A percentile compares a stretch with the other conserved stretches of the same genome.
Conservation (phyloP, 2,329 filamentous ascomycete genomes). For the Verticillium albo-atrum region DNA sequence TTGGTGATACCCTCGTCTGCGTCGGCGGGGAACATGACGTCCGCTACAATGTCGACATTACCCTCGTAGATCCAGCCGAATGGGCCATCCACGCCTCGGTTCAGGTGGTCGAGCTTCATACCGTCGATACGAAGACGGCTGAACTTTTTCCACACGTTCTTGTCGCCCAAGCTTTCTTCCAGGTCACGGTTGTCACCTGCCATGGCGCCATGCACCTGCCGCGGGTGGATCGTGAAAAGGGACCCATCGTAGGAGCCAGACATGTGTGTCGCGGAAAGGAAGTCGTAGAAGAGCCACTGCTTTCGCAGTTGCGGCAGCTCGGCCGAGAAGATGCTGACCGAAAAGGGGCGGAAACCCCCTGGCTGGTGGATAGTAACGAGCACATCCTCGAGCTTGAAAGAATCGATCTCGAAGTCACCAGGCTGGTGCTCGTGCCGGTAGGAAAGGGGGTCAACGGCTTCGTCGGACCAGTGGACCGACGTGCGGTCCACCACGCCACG, state of each 20-base stretch:
- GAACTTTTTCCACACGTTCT: conserved; percentile 89
- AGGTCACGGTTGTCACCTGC: conserved; percentile 55
- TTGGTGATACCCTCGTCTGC: conserved; percentile 85
- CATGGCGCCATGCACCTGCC: conserved; percentile 78
- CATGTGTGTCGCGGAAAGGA: conserved; percentile 91
- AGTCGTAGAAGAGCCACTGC: conserved; percentile 97
- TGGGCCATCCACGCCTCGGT: conserved; percentile 85
- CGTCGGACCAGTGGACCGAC: conserved; percentile 66
- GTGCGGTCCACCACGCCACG: conserved; percentile 90
- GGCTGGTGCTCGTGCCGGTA: conserved; percentile 85
- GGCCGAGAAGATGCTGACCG: conserved; percentile 92
- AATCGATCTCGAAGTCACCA: conserved; percentile 95
- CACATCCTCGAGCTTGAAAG: conserved; percentile 93
- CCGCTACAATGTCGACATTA: conserved; percentile 92
- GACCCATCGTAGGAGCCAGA: conserved; percentile 94
- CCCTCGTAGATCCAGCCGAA: conserved; percentile 98
- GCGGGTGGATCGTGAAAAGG: conserved; percentile 92
- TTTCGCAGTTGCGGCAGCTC: conserved; percentile 90
- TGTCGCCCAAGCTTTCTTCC: conserved; percentile 56
- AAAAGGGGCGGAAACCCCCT: conserved; percentile 85
- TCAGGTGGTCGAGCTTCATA: conserved; percentile 92
- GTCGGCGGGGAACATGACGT: conserved; percentile 90
- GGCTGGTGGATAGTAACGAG: conserved; percentile 91
- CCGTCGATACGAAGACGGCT: conserved; percentile 89
- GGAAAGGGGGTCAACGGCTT: conserved; percentile 73